Evolutionary conservation across 805 yeast species (phyloP), one percentile per base, ranked within the genome.

Genomic region (Grigorovia yakushimaensis): DNA sequence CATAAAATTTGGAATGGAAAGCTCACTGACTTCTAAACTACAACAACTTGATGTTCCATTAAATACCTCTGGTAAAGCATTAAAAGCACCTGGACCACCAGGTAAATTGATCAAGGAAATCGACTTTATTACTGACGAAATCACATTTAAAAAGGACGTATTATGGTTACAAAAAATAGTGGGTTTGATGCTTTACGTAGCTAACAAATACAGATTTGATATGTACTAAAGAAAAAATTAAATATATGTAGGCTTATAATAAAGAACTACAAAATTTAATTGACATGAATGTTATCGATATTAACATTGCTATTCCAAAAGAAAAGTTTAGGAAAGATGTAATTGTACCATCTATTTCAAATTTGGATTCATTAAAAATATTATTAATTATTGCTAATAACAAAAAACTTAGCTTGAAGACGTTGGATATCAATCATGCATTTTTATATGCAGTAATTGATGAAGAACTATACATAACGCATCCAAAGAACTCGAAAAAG

Each of bases 151-250:
- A 6, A 48, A 19, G 17, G 35, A 42, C 11, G 52, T 54, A 5
- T 36, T 43, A 38, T 41, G 47, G 47, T 36, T 51, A 42, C 51
- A 51, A 42, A 42, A 37, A 23, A 27, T 53, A 17, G 43, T 49
- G 5, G 54, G 53, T 3, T 33, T 46, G 19, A 50, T 48, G 43
- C 51, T 52, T 10, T 53, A 53, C 37, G 53, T 51, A 6, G 47
- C 44, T 0, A 39, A 48, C n/a, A 54, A 52, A 24, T 50, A 43
- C 45, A 42, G 53, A 43, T 50, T 44, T 36, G 54, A 51, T 19
- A 24, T 49, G 36, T 35, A 7, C 23, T 10, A 15, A 27, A 8
- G 36, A 19, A n/a, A 44, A 40, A 19, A 13, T 20, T 2, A 18
- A 18, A 7, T 48, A 27, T 20, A 15, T 30, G 11, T 30, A 42